These are phyloP conservation scores for Trichoderma reesei DNA, from an alignment of 495 filamentous ascomycete species.

Conservation along the genomic window DNA sequence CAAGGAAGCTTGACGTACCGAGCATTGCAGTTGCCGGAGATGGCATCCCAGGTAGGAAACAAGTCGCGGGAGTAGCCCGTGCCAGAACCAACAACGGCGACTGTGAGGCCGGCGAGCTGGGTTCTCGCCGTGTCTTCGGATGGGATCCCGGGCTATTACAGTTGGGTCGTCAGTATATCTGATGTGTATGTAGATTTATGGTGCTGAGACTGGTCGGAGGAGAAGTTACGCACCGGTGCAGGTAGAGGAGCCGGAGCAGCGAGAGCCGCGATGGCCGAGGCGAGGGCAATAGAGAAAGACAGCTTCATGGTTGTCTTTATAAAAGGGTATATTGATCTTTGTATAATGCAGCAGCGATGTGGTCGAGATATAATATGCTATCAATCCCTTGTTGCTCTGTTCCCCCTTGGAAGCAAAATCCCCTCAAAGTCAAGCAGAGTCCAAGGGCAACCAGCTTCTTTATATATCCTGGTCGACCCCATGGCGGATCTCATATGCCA, in stretches of 20 bases:
- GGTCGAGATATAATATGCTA: too few relatives aligned
- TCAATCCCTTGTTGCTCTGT: too few relatives aligned
- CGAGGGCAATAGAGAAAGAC: background rate
- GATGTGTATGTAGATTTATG: background rate
- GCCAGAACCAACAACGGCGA: constrained; percentile 42
- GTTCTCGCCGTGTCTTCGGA: constrained; percentile 39
- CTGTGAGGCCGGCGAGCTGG: constrained; percentile 45
- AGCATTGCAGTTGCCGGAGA: constrained; percentile 51
- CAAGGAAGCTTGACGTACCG: constrained; percentile 15
- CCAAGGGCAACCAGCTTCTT: background rate
- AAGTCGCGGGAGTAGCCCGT: constrained; percentile 49
- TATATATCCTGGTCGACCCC: background rate
- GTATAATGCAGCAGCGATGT: too few relatives aligned
- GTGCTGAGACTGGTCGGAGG: background rate
- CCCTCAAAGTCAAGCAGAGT: background rate
- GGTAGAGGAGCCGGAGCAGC: constrained; percentile 3
- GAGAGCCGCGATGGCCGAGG: background rate
- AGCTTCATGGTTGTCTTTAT: background rate
- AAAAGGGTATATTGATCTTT: background rate
- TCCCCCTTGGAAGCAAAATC: too few relatives aligned
- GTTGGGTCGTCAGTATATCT: background rate
- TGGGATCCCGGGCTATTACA: constrained; percentile 48
- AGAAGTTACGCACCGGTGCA: background rate
- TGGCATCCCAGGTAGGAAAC: constrained; percentile 61
- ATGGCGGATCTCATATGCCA: background rate